A percentile compares a stretch with the other conserved stretches of the same genome.
Conservation (phyloP, 139 green algal species). For the Limnomonas spitsbergensis region DNA sequence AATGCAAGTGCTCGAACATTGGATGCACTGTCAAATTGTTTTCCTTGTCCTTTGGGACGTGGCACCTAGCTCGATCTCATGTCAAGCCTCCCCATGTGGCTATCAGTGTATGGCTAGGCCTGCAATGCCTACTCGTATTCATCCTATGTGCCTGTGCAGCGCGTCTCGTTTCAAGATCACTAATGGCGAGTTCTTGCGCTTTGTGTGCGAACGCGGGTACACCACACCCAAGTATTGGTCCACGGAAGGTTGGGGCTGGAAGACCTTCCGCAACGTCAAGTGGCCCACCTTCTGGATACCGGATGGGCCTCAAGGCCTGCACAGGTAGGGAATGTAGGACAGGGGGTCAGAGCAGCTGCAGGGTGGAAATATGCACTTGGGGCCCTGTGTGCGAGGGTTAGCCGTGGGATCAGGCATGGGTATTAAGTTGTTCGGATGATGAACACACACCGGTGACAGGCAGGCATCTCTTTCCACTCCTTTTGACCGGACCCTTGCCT, state of each 20-base stretch:
- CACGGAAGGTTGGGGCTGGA: constrained; percentile 72
- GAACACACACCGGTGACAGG: no score
- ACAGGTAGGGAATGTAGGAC: constrained; percentile 30
- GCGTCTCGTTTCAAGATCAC: constrained; percentile 38
- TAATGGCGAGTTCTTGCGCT: constrained; percentile 75
- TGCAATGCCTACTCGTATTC: no score
- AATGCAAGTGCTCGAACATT: no score
- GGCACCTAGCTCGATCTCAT: no score
- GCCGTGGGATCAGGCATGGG: not conserved
- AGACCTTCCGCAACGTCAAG: constrained; percentile 80
- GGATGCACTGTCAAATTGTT: no score
- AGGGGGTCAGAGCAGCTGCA: constrained; percentile 4
- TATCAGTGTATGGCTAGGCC: no score
- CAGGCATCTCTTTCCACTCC: no score
- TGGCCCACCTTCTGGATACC: constrained; percentile 80
- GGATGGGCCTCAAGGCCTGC: constrained; percentile 53
- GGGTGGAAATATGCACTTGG: not conserved
- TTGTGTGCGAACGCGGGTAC: constrained; percentile 68
- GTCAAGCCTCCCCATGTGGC: no score
- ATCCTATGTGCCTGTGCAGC: no score
- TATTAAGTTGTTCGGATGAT: no score
- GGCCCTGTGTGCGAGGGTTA: not conserved
- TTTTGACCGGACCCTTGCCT: no score
- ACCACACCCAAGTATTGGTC: constrained; percentile 56
- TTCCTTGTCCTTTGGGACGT: no score